A percentile compares a stretch with the other conserved stretches of the same genome.
These are phyloP conservation scores for Candida stauntonica DNA, from an alignment of 805 yeast genomes.

Conservation along the genomic window DNA sequence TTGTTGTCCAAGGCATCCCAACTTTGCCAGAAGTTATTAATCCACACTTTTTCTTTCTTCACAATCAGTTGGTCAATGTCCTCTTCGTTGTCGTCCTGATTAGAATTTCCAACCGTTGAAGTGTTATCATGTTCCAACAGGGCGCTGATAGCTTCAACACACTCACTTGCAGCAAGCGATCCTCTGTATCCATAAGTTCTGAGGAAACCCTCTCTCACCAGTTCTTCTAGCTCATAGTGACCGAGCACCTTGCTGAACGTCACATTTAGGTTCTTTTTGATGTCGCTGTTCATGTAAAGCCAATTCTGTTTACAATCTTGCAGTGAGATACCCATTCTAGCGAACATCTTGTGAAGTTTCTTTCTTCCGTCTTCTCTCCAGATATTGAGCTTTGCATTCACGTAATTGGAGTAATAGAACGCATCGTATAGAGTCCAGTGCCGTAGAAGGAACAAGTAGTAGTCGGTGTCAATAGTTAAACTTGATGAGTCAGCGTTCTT, in stretches of 20 bases:
- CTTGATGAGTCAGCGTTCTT: slow-evolving; percentile 40
- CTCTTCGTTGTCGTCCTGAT: slow-evolving; percentile 24
- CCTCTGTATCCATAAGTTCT: slow-evolving; percentile 87
- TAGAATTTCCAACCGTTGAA: slow-evolving; percentile 3
- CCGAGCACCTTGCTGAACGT: slow-evolving; percentile 70
- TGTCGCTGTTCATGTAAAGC: slow-evolving; percentile 79
- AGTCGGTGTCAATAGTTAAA: slow-evolving; percentile 74
- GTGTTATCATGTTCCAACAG: slow-evolving; percentile 64
- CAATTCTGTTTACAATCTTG: slow-evolving; percentile 88
- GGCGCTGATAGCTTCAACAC: slow-evolving; percentile 85
- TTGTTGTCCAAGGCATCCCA: slow-evolving; percentile 57
- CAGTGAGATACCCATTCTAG: slow-evolving; percentile 91
- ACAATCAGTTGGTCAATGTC: slow-evolving; percentile 32
- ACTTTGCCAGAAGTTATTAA: slow-evolving; percentile 64
- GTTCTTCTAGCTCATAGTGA: slow-evolving; percentile 74
- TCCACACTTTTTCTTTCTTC: slow-evolving; percentile 60
- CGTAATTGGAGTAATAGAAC: slow-evolving; percentile 85
- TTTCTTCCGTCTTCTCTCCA: slow-evolving; percentile 94
- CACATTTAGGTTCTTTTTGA: slow-evolving; percentile 67
- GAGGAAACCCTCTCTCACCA: slow-evolving; percentile 81
- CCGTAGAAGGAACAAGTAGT: slow-evolving; percentile 76
- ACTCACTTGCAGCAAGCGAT: slow-evolving; percentile 85
- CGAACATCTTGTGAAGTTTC: slow-evolving; percentile 83
- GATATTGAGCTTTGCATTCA: slow-evolving; percentile 77
- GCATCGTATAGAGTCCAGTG: slow-evolving; percentile 94